Percentiles rank a stretch among this genome's conserved stretches.
Conservation (phyloP, 345 rosid species). For the Laguncularia racemosa region DNA sequence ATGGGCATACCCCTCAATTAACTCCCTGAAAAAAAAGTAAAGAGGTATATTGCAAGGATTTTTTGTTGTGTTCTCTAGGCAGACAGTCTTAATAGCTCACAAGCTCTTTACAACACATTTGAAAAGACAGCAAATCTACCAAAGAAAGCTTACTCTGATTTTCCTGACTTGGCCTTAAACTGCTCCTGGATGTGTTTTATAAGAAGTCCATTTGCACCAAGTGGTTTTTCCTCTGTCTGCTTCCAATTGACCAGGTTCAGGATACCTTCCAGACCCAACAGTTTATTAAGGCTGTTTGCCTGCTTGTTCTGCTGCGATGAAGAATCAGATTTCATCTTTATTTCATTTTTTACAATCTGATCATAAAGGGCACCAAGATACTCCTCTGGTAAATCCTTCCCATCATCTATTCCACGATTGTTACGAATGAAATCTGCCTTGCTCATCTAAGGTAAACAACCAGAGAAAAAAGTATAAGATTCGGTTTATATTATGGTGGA, state of each 20-base stretch:
- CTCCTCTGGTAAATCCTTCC: conserved; percentile 93
- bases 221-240: conserved; percentile 80
- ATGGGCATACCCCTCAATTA: too few relatives aligned
- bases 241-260: conserved; percentile 79
- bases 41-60: too few relatives aligned
- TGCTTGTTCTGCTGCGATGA: conserved; percentile 79
- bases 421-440: conserved; percentile 83
- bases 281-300: conserved; percentile 73
- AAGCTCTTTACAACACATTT: too few relatives aligned
- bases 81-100: too few relatives aligned
- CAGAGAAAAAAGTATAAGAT: not conserved
- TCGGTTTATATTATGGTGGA: too few relatives aligned
- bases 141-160: conserved; percentile 69
- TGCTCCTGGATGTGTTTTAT: conserved; percentile 91
- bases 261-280: conserved; percentile 89
- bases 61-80: too few relatives aligned
- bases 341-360: conserved; percentile 84
- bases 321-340: conserved; percentile 81
- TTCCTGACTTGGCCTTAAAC: conserved; percentile 82
- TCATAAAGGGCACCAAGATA: conserved; percentile 79
- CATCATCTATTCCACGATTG: conserved; percentile 92
- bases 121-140: too few relatives aligned
- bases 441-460: conserved; percentile 54
- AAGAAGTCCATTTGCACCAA: conserved; percentile 94
- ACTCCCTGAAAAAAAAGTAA: too few relatives aligned